These are phyloP conservation scores for Erodium texanum DNA, from an alignment of 441 rosid species.

Conservation along the genomic window DNA sequence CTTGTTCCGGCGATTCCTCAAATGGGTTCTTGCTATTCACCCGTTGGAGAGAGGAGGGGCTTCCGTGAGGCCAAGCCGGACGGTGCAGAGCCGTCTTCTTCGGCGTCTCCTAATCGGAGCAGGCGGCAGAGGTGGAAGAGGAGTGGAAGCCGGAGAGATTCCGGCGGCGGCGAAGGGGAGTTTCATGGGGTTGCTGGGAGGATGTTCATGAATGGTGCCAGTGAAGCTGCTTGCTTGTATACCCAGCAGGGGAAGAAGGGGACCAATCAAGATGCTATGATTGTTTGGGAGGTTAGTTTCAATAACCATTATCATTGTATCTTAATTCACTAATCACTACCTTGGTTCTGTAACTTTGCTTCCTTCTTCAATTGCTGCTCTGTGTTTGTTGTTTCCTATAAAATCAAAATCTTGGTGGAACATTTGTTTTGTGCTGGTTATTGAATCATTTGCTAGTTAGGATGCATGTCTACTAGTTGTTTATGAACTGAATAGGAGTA, in stretches of 20 bases:
- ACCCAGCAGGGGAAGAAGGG: slow-evolving; percentile 77
- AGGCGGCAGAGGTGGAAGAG: slow-evolving; percentile 2
- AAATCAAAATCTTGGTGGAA: background rate
- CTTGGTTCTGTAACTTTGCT: background rate
- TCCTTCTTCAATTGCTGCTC: background rate
- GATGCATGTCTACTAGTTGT: background rate
- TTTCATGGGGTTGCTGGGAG: slow-evolving; percentile 25
- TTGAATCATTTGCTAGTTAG: background rate
- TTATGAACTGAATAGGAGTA: background rate
- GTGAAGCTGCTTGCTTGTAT: slow-evolving; percentile 44
- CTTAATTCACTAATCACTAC: background rate
- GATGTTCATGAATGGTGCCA: slow-evolving; percentile 41
- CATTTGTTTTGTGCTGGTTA: background rate
- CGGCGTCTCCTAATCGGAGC: background rate
- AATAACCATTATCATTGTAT: background rate
- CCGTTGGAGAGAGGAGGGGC: background rate
- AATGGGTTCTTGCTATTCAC: slow-evolving; percentile 3
- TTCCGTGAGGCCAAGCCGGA: background rate
- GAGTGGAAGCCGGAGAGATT: background rate
- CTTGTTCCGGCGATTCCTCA: background rate
- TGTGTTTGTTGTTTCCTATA: background rate
- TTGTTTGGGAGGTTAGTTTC: slow-evolving; percentile 56
- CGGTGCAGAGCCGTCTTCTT: slow-evolving; percentile 6
- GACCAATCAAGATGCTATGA: slow-evolving; percentile 69
- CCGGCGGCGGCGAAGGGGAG: slow-evolving; percentile 34